Conservation (phyloP, 805 yeast species). For the Komagataella mondaviorum region DNA sequence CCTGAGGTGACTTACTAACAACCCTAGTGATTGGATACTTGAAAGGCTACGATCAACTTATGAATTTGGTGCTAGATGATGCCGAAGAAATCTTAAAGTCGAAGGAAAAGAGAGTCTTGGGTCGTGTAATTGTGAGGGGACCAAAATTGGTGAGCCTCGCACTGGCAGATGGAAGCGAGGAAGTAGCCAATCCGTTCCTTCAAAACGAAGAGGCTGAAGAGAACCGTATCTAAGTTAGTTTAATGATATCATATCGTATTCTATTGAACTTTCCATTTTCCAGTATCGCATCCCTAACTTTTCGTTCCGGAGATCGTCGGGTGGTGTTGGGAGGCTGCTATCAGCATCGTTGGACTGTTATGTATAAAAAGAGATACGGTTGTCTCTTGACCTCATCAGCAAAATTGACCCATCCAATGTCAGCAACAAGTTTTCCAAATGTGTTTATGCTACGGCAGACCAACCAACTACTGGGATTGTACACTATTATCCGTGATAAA, state of each 20-base stretch:
- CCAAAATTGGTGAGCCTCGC: conserved; percentile 63
- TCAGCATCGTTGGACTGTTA: neutral
- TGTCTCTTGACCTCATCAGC: neutral
- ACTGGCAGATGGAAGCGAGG: conserved; percentile 60
- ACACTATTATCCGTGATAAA: conserved; percentile 73
- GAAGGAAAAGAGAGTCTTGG: conserved; percentile 52
- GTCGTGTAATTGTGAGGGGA: conserved; percentile 78
- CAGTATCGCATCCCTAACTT: neutral
- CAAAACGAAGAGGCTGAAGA: conserved; percentile 1
- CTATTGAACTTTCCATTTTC: neutral
- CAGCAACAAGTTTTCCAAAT: conserved; percentile 19
- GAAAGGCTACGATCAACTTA: conserved; percentile 73
- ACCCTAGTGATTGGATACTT: conserved; percentile 55
- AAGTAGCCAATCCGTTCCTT: conserved; percentile 57
- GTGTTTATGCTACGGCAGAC: conserved; percentile 73
- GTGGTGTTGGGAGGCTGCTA: neutral
- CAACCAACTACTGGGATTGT: conserved; percentile 77
- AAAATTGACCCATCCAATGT: neutral
- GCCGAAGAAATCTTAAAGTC: conserved; percentile 52
- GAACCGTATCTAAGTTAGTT: neutral
- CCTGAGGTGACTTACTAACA: neutral
- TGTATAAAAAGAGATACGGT: neutral
- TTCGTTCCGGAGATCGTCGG: neutral
- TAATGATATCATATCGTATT: neutral
- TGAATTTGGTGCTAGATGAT: conserved; percentile 67